These are phyloP conservation scores for Pseudomonodictys pantanalensis DNA, from an alignment of 495 filamentous ascomycete species.

Conservation along the genomic window DNA sequence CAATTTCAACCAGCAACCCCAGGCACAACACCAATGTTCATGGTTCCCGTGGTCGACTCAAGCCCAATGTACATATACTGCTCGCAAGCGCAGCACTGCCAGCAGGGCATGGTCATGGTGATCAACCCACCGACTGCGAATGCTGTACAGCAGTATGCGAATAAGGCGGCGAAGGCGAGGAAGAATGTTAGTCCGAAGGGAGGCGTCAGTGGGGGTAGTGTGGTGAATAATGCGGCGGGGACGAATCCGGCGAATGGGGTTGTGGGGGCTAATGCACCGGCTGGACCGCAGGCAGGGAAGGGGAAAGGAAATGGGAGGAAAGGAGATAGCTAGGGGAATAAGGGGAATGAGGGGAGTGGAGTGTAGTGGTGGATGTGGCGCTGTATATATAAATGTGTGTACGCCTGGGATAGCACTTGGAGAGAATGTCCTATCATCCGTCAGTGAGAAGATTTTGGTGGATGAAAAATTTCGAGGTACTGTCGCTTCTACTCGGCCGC, in stretches of 20 bases:
- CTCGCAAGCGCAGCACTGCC: conserved; percentile 17
- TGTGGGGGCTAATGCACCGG: neutral
- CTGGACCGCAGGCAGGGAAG: neutral
- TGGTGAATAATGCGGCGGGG: neutral
- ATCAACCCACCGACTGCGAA: conserved; percentile 11
- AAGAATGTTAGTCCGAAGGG: neutral
- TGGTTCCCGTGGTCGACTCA: conserved; percentile 3
- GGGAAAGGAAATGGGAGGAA: neutral
- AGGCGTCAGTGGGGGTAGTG: neutral
- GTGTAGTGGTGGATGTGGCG: too few species aligned
- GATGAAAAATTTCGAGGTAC: too few species aligned
- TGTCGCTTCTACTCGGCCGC: too few species aligned
- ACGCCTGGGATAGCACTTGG: too few species aligned
- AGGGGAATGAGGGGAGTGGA: too few species aligned
- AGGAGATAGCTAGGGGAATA: too few species aligned
- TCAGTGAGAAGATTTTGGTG: too few species aligned
- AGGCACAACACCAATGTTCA: conserved; percentile 13
- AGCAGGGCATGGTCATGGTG: conserved; percentile 21
- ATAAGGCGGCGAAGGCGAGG: neutral
- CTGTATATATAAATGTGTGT: too few species aligned
- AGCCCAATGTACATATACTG: conserved; percentile 17
- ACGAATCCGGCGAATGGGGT: neutral
- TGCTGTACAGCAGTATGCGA: neutral
- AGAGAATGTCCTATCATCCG: too few species aligned
- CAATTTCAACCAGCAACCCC: too few species aligned